Evolutionary conservation across 495 filamentous ascomycete species (phyloP), one percentile per base, ranked within the genome.

Genomic region (Aspergillus sclerotioniger): DNA sequence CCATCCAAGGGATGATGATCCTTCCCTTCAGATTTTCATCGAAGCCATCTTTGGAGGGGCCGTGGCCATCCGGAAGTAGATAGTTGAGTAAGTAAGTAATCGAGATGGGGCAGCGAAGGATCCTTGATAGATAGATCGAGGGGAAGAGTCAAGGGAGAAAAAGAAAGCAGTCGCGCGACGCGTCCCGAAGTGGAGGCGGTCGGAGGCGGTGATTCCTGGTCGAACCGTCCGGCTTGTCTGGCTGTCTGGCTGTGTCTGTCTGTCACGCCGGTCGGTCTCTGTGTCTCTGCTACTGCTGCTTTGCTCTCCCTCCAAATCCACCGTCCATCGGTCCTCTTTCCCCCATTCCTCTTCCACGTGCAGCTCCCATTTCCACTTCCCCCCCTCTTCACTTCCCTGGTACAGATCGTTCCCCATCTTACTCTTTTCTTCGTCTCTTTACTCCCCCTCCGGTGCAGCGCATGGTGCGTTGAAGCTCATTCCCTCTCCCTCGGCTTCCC

Each of bases 121-220:
- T 15, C 19, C 19, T 45, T 3, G n/a, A n/a, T n/a, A n/a, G n/a
- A n/a, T n/a, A n/a, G n/a, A n/a, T n/a, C n/a, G 51, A 17, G 33
- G 25, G 51, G 19, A 29, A n/a, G n/a, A 46, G 17, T 19, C 3
- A 48, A 51, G 10, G 8, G 31, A 50, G 44, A 54, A 25, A 25
- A 25, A 25, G 25, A 25, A 25, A 25, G 25, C 25, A 25, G 33
- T 57, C 59, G 55, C 60, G 63, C 60, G 63, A 66, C 63, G 63
- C 63, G 60, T 66, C 60, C 25, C 43, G 28, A 6, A 25, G 45
- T 29, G 60, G 53, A 63, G 60, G 58, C 60, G 63, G 63, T 66
- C 54, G 57, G 48, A 35, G 51, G 15, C 12, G 45, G 32, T 31
- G 20, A 33, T 17, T 10, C 17, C 19, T 10, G 44, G 44, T 17